These are phyloP conservation scores for Dendrobium chrysotoxum DNA, from an alignment of 106 monocot species.

Conservation along the genomic window DNA sequence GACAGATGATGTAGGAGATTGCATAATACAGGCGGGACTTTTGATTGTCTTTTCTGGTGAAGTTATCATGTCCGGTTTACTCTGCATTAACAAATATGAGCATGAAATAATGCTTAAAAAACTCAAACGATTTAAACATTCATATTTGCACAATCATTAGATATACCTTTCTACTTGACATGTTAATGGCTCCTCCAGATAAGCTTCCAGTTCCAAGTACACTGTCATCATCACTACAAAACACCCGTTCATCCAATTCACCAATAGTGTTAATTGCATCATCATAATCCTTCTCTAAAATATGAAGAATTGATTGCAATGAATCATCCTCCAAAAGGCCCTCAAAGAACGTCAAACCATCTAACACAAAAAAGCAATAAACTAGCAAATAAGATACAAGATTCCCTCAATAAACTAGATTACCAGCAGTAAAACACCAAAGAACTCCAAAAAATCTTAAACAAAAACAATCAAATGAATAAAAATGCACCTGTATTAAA, in stretches of 20 bases:
- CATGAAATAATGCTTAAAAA: neutral
- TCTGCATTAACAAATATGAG: conserved; percentile 34
- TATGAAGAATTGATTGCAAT: conserved; percentile 46
- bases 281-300: conserved; percentile 86
- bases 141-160: neutral
- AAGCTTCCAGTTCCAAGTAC: conserved; percentile 83
- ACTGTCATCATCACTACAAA: conserved; percentile 79
- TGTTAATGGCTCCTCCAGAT: conserved; percentile 69
- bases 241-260: conserved; percentile 83
- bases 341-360: conserved; percentile 77
- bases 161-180: conserved; percentile 64
- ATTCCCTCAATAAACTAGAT: neutral
- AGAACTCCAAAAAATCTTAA: neutral
- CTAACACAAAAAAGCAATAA: conserved; percentile 22
- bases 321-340: conserved; percentile 69
- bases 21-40: conserved; percentile 48
- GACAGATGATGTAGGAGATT: conserved; percentile 40
- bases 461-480: neutral
- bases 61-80: conserved; percentile 36
- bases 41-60: conserved; percentile 70
- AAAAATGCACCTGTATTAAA: conserved; percentile 51
- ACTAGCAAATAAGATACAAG: neutral
- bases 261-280: conserved; percentile 46
- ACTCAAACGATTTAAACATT: neutral
- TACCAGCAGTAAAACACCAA: too few species aligned